A percentile compares a stretch with the other conserved stretches of the same genome.
Conservation (phyloP, 176 grass and related monocot species). For the Carex myosuroides region DNA sequence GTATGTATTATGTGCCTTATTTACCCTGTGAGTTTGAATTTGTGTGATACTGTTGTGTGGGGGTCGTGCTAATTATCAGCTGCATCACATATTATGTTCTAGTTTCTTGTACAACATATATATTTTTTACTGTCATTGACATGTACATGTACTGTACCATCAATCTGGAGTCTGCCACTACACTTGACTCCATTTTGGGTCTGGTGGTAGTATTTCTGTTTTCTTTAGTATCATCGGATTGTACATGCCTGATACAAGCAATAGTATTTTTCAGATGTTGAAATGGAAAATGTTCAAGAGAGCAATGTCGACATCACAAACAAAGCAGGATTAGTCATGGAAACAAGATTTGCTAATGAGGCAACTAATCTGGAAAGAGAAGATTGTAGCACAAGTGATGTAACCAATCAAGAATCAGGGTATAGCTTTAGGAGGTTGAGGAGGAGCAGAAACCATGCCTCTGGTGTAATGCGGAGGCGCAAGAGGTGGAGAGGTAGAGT, state of each 20-base stretch:
- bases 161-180: background rate
- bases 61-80: background rate
- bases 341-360: constrained; percentile 51
- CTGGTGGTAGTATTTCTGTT: background rate
- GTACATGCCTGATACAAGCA: background rate
- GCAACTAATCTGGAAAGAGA: constrained; percentile 42
- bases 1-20: constrained; percentile 14
- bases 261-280: constrained; percentile 22
- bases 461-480: constrained; percentile 45
- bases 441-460: constrained; percentile 64
- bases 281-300: constrained; percentile 43
- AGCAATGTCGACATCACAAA: constrained; percentile 26
- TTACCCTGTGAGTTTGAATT: constrained; percentile 10
- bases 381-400: constrained; percentile 75
- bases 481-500: constrained; percentile 91
- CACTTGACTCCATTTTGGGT: background rate
- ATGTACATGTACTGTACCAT: background rate
- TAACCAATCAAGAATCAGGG: constrained; percentile 57
- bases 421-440: constrained; percentile 47
- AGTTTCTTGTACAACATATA: background rate
- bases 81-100: background rate
- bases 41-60: background rate
- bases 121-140: background rate
- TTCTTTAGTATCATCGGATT: background rate
- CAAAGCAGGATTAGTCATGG: constrained; percentile 29